Evolutionary conservation across 768 basidiomycete species (phyloP), one percentile per base, ranked within the genome.

Genomic region (Amanita muscaria): DNA sequence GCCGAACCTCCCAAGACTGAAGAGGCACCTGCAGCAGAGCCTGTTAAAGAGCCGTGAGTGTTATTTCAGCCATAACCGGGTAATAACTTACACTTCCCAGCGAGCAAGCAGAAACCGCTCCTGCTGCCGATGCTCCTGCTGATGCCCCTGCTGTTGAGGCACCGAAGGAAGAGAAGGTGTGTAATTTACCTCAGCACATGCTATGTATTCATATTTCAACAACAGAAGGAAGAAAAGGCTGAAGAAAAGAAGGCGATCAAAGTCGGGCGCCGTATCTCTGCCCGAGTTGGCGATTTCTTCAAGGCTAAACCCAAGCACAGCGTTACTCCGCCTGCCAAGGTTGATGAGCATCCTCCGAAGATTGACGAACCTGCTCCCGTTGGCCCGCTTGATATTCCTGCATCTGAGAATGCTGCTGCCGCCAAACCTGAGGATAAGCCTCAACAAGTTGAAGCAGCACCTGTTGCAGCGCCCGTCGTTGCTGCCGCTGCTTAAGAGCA

Each of bases 321-420:
- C 58, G 75, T 79, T 27, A 58, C 72, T 9, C 59, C 80, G 5
- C 78, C 88, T 45, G 72, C 87, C 36, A 91, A 89, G 73, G 86
- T 91, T 46, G 83, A 89, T 51, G 87, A 90, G 70, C 73, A 88
- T 61, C 88, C 90, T 30, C 89, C 90, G 52, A 80, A 81, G 72
- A 85, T 92, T 53, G 90, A 89, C 40, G 80, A 87, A 66, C 87
- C 86, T 39, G 56, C 74, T 23, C 83, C 83, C 9, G 77, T 91
- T 51, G 88, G 86, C 44, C 89, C 90, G 47, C 71, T 93, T 52
- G 88, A 89, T 69, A 76, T 85, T 61, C 81, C 86, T 29, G 81
- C 80, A 15, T 64, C 72, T 16, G 76, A 75, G 53, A 56, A 68
- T 12, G 53, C 67, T 21, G 61, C 64, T 9, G 72, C 69, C 54